These are phyloP conservation scores for Epichloe uncinata DNA, from an alignment of 2,329 filamentous ascomycete species.

Conservation along the genomic window DNA sequence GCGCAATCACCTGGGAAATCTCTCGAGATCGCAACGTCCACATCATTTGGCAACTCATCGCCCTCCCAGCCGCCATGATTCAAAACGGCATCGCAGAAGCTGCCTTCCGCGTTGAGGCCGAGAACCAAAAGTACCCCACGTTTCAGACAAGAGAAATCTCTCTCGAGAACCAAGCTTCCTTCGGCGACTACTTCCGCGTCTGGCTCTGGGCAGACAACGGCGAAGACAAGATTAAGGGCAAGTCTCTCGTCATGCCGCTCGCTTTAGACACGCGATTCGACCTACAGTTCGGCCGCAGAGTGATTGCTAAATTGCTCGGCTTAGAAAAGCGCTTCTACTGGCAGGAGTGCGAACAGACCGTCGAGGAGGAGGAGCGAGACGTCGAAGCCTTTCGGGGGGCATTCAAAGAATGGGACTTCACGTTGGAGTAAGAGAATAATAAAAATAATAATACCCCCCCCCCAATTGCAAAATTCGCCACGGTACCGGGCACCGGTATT, in stretches of 20 bases:
- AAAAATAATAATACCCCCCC: no score
- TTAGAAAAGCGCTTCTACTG: slow-evolving; percentile 71
- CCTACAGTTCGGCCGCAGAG: slow-evolving; percentile 76
- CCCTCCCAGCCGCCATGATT: slow-evolving; percentile 56
- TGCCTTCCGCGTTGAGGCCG: slow-evolving; percentile 77
- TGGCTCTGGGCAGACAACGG: slow-evolving; percentile 60
- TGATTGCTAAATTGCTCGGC: slow-evolving; percentile 75
- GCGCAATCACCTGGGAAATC: slow-evolving; percentile 90
- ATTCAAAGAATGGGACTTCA: slow-evolving; percentile 83
- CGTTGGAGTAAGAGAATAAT: slow-evolving; percentile 21
- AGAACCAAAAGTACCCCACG: slow-evolving; percentile 49
- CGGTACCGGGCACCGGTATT: no score
- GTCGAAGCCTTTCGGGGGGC: slow-evolving; percentile 65
- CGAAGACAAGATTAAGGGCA: slow-evolving; percentile 42
- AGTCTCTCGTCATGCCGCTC: slow-evolving; percentile 59
- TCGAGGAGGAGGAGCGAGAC: slow-evolving; percentile 67
- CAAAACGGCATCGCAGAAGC: slow-evolving; percentile 67
- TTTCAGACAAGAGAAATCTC: slow-evolving; percentile 36
- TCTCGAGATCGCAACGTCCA: slow-evolving; percentile 72
- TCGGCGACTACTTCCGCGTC: slow-evolving; percentile 62
- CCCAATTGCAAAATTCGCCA: no score
- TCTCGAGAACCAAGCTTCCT: slow-evolving; percentile 33
- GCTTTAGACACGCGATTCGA: slow-evolving; percentile 66
- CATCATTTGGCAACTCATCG: slow-evolving; percentile 86
- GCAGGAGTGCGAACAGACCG: slow-evolving; percentile 68